Percentiles rank a stretch among this genome's conserved stretches.
Conservation (phyloP, 2,329 filamentous ascomycete genomes). For the Esteya vermicola region DNA sequence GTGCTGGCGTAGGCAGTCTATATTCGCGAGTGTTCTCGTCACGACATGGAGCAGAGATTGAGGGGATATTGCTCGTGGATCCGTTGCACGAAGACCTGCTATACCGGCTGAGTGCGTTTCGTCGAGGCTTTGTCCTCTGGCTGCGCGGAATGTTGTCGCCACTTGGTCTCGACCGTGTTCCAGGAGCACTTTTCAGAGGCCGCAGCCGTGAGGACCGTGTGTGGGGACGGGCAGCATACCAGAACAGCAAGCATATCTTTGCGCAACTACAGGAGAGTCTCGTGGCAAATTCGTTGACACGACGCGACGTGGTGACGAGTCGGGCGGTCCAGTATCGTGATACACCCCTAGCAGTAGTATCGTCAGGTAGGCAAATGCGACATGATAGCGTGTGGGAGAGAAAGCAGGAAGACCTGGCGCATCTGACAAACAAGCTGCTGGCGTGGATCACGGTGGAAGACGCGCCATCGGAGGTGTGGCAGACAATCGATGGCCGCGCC, state of each 20-base stretch:
- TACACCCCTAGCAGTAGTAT: slow-evolving; percentile 67
- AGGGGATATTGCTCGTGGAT: slow-evolving; percentile 74
- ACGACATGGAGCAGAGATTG: slow-evolving; percentile 60
- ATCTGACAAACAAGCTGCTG: slow-evolving; percentile 63
- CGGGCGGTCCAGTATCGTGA: slow-evolving; percentile 64
- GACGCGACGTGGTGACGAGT: slow-evolving; percentile 67
- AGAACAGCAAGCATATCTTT: slow-evolving; percentile 73
- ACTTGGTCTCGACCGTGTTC: slow-evolving; percentile 67
- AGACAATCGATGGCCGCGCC: slow-evolving; percentile 53
- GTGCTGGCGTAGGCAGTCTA: slow-evolving; percentile 73
- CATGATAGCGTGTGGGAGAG: slow-evolving; percentile 60
- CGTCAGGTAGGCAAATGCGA: slow-evolving; percentile 59
- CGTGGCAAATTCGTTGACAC: slow-evolving; percentile 71
- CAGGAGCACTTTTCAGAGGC: slow-evolving; percentile 69
- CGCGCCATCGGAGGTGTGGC: slow-evolving; percentile 81
- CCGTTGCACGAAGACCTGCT: slow-evolving; percentile 81
- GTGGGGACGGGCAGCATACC: slow-evolving; percentile 65
- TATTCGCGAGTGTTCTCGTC: slow-evolving; percentile 87
- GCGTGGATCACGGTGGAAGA: slow-evolving; percentile 78
- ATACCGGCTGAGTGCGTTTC: slow-evolving; percentile 46
- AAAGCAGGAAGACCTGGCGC: slow-evolving; percentile 73
- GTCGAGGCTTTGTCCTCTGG: slow-evolving; percentile 76
- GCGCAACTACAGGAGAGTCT: slow-evolving; percentile 86
- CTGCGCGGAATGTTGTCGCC: slow-evolving; percentile 73
- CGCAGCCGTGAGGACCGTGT: slow-evolving; percentile 72